These are phyloP conservation scores for Pedinophyceae sp. DNA, from an alignment of 139 green algal genomes.

Conservation along the genomic window DNA sequence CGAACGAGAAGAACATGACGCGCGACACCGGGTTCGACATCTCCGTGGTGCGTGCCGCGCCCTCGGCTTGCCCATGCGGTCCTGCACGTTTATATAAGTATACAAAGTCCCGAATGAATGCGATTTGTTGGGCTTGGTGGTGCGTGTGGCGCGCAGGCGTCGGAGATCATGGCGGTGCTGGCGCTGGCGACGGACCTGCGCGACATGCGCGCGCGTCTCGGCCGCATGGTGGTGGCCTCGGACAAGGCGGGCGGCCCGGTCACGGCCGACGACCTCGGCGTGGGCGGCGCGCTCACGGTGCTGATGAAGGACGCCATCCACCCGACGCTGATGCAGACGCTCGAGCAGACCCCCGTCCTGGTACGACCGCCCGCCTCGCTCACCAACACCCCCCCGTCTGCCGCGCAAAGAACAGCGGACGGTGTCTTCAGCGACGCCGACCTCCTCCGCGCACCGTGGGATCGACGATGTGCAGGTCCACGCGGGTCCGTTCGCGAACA, in stretches of 20 bases:
- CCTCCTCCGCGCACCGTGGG: slow-evolving; percentile 22
- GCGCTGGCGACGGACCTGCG: slow-evolving; percentile 64
- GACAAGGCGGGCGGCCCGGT: slow-evolving; percentile 51
- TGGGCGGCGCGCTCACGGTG: slow-evolving; percentile 89
- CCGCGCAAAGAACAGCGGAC: no score
- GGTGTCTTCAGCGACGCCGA: no score
- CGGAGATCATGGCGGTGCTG: slow-evolving; percentile 97
- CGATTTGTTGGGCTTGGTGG: no score
- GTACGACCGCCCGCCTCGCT: no score
- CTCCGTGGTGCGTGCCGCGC: no score
- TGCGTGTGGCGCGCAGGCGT: no score
- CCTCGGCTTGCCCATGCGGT: no score
- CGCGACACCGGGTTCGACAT: slow-evolving; percentile 88
- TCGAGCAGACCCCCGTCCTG: slow-evolving; percentile 91
- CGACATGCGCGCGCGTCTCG: slow-evolving; percentile 84
- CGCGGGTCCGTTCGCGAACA: slow-evolving; percentile 92
- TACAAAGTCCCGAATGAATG: no score
- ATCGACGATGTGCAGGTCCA: slow-evolving; percentile 12
- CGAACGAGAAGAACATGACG: slow-evolving; percentile 32
- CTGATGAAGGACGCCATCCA: slow-evolving; percentile 93
- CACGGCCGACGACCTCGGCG: slow-evolving; percentile 88
- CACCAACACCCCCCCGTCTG: no score
- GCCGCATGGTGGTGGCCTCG: slow-evolving; percentile 73
- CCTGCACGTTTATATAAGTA: no score
- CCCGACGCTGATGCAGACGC: slow-evolving; percentile 50